Percentiles rank a stretch among this genome's conserved stretches.
These are phyloP conservation scores for Epichloe glyceriae DNA, from an alignment of 2,329 filamentous ascomycete species.

Conservation along the genomic window DNA sequence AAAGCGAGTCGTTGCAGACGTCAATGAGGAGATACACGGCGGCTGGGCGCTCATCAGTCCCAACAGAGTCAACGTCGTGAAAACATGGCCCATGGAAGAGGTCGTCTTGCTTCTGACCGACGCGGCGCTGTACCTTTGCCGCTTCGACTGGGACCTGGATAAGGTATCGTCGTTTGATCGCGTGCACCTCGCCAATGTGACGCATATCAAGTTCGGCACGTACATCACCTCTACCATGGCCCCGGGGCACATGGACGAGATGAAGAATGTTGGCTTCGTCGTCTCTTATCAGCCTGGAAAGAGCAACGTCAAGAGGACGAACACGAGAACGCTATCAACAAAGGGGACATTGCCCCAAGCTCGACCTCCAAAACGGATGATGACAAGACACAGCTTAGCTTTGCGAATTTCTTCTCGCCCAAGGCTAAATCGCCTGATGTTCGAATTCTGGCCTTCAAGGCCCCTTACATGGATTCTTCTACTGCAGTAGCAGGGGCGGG, in stretches of 20 bases:
- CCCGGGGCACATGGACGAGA: slow-evolving; percentile 60
- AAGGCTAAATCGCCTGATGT: slow-evolving; percentile 20
- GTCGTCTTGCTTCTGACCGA: slow-evolving; percentile 80
- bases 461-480: slow-evolving; percentile 39
- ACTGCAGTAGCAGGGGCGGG: slow-evolving; percentile 37
- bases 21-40: slow-evolving; percentile 71
- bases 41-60: slow-evolving; percentile 86
- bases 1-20: slow-evolving; percentile 72
- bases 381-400: slow-evolving; percentile 17
- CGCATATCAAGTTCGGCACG: slow-evolving; percentile 62
- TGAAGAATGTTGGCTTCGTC: slow-evolving; percentile 72
- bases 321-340: slow-evolving; percentile 67
- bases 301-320: slow-evolving; percentile 62
- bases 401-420: slow-evolving; percentile 30
- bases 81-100: slow-evolving; percentile 69
- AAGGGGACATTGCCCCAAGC: slow-evolving; percentile 21
- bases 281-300: slow-evolving; percentile 63
- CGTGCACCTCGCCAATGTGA: slow-evolving; percentile 62
- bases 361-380: slow-evolving; percentile 11
- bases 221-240: slow-evolving; percentile 88
- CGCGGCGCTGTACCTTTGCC: slow-evolving; percentile 72
- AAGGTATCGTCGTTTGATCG: slow-evolving; percentile 89
- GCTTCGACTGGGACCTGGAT: slow-evolving; percentile 89
- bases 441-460: slow-evolving; percentile 41
- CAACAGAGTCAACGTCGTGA: slow-evolving; percentile 53